Conservation (phyloP, 2,329 filamentous ascomycete genomes). For the Aspergillus ochraceus region DNA sequence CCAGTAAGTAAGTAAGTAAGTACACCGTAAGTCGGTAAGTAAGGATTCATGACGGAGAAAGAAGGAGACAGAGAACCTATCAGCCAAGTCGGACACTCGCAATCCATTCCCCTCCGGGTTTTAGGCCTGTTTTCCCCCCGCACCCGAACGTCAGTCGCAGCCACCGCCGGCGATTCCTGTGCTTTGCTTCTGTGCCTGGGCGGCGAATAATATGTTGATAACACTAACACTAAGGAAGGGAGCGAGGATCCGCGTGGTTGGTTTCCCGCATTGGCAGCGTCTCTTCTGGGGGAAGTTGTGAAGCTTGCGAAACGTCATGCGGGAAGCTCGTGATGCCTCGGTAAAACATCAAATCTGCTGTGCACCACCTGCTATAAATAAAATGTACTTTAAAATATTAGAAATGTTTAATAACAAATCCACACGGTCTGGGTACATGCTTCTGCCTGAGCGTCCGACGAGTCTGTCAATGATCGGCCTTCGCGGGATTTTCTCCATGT, state of each 20-base stretch:
- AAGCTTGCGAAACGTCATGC: background rate
- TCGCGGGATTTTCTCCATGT: background rate
- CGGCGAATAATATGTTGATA: background rate
- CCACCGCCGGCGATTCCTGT: too few relatives aligned
- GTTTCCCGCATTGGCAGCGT: slow-evolving; percentile 1
- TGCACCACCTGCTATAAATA: background rate
- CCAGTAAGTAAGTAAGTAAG: too few relatives aligned
- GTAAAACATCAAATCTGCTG: background rate
- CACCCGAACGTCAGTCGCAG: background rate
- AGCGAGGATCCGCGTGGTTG: background rate
- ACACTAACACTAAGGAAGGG: background rate
- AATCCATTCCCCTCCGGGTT: slow-evolving; percentile 3
- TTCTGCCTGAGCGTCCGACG: background rate
- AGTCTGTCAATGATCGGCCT: background rate
- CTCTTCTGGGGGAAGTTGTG: background rate
- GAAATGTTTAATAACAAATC: background rate
- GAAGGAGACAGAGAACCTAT: too few relatives aligned
- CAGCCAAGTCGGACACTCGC: background rate
- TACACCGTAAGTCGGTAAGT: too few relatives aligned
- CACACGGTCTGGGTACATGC: background rate
- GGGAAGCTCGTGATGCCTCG: slow-evolving; percentile 15
- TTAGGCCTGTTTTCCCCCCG: background rate
- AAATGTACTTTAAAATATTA: too few relatives aligned
- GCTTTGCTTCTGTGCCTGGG: too few relatives aligned
- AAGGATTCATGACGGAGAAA: too few relatives aligned